phyloP scores from a whole-genome alignment of 192 early-diverging fungal genomes.

The Backusella circina region DNA sequence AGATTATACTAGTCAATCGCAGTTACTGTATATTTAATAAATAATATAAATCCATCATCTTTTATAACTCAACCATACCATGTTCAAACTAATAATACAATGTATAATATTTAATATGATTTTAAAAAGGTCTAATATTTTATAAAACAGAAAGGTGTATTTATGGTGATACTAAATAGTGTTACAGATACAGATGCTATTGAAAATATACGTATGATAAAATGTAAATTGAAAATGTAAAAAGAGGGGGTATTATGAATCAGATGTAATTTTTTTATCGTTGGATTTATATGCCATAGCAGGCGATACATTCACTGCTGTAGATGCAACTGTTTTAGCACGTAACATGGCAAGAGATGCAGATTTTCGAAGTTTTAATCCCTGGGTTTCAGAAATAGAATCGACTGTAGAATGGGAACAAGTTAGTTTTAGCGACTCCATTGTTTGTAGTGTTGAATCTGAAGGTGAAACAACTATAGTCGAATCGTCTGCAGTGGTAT shows the following conservation, averaged over 20 bases:
- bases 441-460: background rate
- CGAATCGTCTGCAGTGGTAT: background rate
- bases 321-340: constrained; percentile 20
- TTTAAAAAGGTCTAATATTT: background rate
- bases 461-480: background rate
- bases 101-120: background rate
- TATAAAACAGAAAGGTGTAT: background rate
- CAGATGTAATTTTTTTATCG: background rate
- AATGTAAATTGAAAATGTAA: background rate
- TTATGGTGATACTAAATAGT: background rate
- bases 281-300: background rate
- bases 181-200: background rate
- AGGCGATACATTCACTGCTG: constrained; percentile 12
- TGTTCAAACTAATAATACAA: background rate
- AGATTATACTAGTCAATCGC: background rate
- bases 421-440: background rate
- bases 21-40: background rate
- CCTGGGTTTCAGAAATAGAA: background rate
- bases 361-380: constrained; percentile 6
- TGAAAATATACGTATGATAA: background rate
- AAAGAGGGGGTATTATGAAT: background rate
- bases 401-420: background rate
- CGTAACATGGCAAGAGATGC: constrained; percentile 9
- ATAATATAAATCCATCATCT: background rate
- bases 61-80: background rate